Base-by-base conservation (phyloP, 306 rosid genomes). In the Amphicarpaea edgeworthii region DNA sequence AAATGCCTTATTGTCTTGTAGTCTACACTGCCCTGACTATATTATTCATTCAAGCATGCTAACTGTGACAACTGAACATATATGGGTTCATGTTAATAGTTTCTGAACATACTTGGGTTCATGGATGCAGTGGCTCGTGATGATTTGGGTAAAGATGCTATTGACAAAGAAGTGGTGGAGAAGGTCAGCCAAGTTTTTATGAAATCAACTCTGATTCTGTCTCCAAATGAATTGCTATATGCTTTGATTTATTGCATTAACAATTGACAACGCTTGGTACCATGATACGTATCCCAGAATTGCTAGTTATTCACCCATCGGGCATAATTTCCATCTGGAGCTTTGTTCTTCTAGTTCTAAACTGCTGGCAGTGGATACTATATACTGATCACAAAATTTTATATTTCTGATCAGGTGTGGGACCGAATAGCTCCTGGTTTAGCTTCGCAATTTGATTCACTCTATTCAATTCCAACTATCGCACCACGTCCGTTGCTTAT, bases 401-500 rank as follows among this genome's bases (percentile, higher is more conserved):
- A 15, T 23, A 63, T 60, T 47, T 65, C 78, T 77, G 77, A 60
- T 59, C 88, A 95, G 99, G 99, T 95, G 42, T 92, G 97, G 99
- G 94, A 92, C 64, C 82, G 86, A 85, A 92, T 95, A 76, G 97
- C 96, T 83, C 99, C 99, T 34, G 97, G 97, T 80, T 78, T 95
- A 46, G 92, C 87, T 75, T 83, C 95, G 66, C 77, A 86, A 73
- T 95, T 92, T 71, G 97, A 88, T 78, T 79, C 97, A 20, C 90
- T 92, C 34, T 76, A 77, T 88, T 57, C 99, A 30, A 64, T 95
- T 83, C 89, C 90, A 43, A 79, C 83, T 45, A 86, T 89, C 62
- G 92, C 97, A 54, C 92, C 92, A n/a, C 97, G 90, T 37, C 97
- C 97, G 70, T 83, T 88, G 75, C 87, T 95, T 84, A 86, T 95